Evolutionary conservation across 352 stramenopile genomes (phyloP).

Genomic region (Globisporangium solare): DNA sequence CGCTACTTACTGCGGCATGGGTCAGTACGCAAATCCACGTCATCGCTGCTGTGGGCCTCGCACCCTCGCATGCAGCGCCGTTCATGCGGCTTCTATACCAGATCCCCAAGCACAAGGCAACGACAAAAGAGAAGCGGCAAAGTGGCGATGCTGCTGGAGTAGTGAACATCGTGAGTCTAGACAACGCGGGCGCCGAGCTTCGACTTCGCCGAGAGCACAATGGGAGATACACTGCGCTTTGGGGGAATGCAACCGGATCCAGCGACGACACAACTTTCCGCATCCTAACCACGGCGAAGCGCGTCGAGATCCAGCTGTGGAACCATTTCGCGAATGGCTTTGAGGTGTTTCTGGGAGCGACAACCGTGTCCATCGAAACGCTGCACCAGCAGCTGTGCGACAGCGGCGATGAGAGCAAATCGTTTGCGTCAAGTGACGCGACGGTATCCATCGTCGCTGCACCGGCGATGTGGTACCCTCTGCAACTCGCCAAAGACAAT

Average conservation of each 20-base stretch:
- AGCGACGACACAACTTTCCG: background rate
- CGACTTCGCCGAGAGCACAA: slow-evolving; percentile 21
- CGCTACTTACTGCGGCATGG: slow-evolving; percentile 1
- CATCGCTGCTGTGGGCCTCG: slow-evolving; percentile 34
- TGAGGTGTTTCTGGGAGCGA: slow-evolving; percentile 46
- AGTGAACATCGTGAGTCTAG: slow-evolving; percentile 7
- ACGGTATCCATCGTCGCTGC: slow-evolving; percentile 8
- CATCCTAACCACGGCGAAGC: slow-evolving; percentile 31
- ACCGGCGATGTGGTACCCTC: slow-evolving; percentile 31
- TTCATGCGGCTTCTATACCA: slow-evolving; percentile 47
- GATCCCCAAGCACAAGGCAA: slow-evolving; percentile 9
- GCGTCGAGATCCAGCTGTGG: slow-evolving; percentile 59
- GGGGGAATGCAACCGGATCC: slow-evolving; percentile 8
- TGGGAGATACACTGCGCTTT: slow-evolving; percentile 39
- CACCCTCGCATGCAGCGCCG: slow-evolving; percentile 33
- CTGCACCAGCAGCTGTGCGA: slow-evolving; percentile 25
- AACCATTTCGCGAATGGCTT: slow-evolving; percentile 53
- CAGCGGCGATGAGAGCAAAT: slow-evolving; percentile 2
- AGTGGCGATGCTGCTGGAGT: background rate
- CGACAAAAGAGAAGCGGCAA: background rate
- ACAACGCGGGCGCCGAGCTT: background rate
- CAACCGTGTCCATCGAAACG: slow-evolving; percentile 22
- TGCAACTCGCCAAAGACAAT: slow-evolving; percentile 21
- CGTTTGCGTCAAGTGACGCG: too few relatives aligned
- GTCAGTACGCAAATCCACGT: slow-evolving; percentile 26